These are phyloP conservation scores for Proteromonas lacertae DNA, from an alignment of 352 stramenopile species.

Conservation along the genomic window DNA sequence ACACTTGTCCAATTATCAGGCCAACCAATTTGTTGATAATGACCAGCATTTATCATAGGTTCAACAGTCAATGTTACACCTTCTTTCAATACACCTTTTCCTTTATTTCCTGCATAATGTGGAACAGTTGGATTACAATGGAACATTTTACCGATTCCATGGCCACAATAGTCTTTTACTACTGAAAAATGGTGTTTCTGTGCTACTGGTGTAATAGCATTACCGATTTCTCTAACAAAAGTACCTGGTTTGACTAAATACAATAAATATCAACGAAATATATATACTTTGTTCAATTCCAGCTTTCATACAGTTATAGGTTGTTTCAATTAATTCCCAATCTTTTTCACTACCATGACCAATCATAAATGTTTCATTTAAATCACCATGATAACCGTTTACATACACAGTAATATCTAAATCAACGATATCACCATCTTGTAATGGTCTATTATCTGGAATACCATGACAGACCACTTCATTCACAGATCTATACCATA, in stretches of 20 bases:
- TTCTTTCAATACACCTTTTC: slow-evolving; percentile 56
- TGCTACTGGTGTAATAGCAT: background rate
- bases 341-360: slow-evolving; percentile 36
- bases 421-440: slow-evolving; percentile 87
- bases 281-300: slow-evolving; percentile 15
- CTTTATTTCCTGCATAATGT: slow-evolving; percentile 83
- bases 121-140: slow-evolving; percentile 76
- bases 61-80: slow-evolving; percentile 97
- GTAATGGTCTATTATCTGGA: slow-evolving; percentile 23
- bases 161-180: slow-evolving; percentile 75
- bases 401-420: slow-evolving; percentile 84
- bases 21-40: slow-evolving; percentile 18
- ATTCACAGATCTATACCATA: slow-evolving; percentile 20
- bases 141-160: slow-evolving; percentile 73
- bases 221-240: slow-evolving; percentile 16
- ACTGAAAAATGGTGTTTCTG: slow-evolving; percentile 11
- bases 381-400: slow-evolving; percentile 76
- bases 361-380: slow-evolving; percentile 85
- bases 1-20: slow-evolving; percentile 83
- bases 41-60: slow-evolving; percentile 89
- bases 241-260: background rate
- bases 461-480: slow-evolving; percentile 85
- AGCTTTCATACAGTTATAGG: slow-evolving; percentile 55
- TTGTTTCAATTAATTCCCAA: slow-evolving; percentile 59
- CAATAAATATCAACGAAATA: background rate